Conservation (phyloP, 1,284 basidiomycete genomes). For the Coriolopsis trogii region DNA sequence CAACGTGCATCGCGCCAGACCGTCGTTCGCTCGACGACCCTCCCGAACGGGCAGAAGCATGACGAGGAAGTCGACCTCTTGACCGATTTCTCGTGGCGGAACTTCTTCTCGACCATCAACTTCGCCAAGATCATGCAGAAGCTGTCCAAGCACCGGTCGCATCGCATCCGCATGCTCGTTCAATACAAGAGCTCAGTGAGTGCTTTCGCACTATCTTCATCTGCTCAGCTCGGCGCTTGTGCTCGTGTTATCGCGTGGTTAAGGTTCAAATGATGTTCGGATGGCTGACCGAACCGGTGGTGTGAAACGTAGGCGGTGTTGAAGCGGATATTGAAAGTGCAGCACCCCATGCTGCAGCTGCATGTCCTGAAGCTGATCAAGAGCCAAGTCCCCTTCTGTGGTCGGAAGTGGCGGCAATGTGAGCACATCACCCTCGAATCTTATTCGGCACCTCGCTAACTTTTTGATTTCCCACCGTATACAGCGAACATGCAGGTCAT, state of each 20-base stretch:
- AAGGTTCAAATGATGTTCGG: not conserved
- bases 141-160: constrained; percentile 92
- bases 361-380: constrained; percentile 99
- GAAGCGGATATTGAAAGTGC: constrained; percentile 92
- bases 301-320: constrained; percentile 73
- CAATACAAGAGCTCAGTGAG: constrained; percentile 97
- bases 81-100: constrained; percentile 96
- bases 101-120: constrained; percentile 98
- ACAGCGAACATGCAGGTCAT: constrained; percentile 99
- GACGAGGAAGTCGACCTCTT: constrained; percentile 91
- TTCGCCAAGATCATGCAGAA: constrained; percentile 99
- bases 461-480: not conserved
- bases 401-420: constrained; percentile 98
- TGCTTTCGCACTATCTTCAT: constrained; percentile 11
- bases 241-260: not conserved
- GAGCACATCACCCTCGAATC: no score
- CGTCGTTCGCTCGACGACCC: constrained; percentile 51
- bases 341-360: constrained; percentile 92
- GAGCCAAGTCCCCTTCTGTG: constrained; percentile 98
- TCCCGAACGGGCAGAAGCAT: constrained; percentile 71
- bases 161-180: constrained; percentile 94
- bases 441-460: no score
- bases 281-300: constrained; percentile 13
- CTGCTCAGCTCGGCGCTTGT: no score
- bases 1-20: constrained; percentile 59